Conservation (phyloP, 2,329 filamentous ascomycete species). For the Chaetomiaceae sp. region DNA sequence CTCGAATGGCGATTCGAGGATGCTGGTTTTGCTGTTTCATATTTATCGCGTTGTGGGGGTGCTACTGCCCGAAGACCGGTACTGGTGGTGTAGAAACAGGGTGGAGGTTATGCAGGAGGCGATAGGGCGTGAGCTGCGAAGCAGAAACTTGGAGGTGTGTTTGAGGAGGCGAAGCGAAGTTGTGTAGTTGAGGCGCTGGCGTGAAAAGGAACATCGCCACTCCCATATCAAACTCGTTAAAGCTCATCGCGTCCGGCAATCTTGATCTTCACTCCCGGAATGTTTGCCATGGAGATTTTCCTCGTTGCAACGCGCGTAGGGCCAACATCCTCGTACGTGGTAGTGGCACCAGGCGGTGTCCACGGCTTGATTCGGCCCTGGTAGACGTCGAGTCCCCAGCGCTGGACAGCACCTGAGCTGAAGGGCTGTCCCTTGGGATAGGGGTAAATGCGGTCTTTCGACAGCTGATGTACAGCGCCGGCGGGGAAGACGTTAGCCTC, state of each 20-base stretch:
- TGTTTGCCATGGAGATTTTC: too few species aligned
- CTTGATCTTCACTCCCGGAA: too few species aligned
- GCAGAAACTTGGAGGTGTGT: conserved; percentile 24
- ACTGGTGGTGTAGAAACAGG: conserved; percentile 30
- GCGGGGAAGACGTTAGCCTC: too few species aligned
- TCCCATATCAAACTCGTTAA: not conserved
- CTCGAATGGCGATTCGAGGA: conserved; percentile 26
- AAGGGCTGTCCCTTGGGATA: too few species aligned
- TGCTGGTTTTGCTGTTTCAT: conserved; percentile 29
- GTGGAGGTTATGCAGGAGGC: conserved; percentile 23
- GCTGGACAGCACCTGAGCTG: too few species aligned
- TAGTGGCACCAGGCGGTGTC: too few species aligned
- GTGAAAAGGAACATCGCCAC: not conserved
- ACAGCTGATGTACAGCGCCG: too few species aligned
- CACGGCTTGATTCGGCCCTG: too few species aligned
- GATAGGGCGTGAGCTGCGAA: conserved; percentile 20
- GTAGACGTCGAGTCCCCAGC: too few species aligned
- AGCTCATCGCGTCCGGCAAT: conserved; percentile 24
- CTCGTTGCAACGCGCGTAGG: too few species aligned
- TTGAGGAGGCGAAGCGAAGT: conserved; percentile 17
- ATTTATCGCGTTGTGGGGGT: conserved; percentile 26
- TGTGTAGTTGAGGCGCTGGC: not conserved
- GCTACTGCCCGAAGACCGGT: conserved; percentile 19
- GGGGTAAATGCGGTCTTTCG: too few species aligned
- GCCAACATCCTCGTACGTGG: too few species aligned